Evolutionary conservation across 1,284 basidiomycete species (phyloP).

Genomic region (Neolentinus lepideus): DNA sequence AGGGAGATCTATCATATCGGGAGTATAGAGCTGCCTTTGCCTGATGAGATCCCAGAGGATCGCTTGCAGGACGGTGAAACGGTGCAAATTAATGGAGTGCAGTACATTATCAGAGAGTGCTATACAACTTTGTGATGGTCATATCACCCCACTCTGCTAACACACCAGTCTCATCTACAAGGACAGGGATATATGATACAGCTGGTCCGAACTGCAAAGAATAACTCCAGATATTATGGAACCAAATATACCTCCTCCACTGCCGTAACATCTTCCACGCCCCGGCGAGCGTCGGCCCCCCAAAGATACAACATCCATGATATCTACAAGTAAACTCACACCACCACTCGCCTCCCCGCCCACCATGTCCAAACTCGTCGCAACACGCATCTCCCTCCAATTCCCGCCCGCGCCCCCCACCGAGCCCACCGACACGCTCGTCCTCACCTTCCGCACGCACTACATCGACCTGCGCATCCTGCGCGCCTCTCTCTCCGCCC

Average conservation of each 20-base stretch:
- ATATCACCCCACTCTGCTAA: too few relatives aligned
- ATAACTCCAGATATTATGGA: too few relatives aligned
- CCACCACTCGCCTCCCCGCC: background rate
- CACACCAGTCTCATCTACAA: too few relatives aligned
- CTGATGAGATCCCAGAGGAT: background rate
- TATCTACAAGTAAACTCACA: background rate
- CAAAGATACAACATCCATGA: too few relatives aligned
- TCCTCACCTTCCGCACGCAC: background rate
- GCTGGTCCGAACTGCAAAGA: too few relatives aligned
- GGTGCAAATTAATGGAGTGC: background rate
- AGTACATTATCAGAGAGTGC: background rate
- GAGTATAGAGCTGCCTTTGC: background rate
- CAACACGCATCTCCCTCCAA: background rate
- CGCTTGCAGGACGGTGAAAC: background rate
- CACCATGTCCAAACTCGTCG: background rate
- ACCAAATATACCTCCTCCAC: too few relatives aligned
- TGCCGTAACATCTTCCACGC: too few relatives aligned
- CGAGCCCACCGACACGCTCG: background rate
- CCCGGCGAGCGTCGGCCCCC: too few relatives aligned
- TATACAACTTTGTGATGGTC: background rate
- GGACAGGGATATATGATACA: too few relatives aligned
- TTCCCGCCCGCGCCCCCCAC: background rate
- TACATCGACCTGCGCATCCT: background rate
- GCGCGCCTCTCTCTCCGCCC: background rate
- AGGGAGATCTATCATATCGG: background rate